Evolutionary conservation across 1,284 basidiomycete genomes (phyloP).

Genomic region (Moesziomyces globuligerus): DNA sequence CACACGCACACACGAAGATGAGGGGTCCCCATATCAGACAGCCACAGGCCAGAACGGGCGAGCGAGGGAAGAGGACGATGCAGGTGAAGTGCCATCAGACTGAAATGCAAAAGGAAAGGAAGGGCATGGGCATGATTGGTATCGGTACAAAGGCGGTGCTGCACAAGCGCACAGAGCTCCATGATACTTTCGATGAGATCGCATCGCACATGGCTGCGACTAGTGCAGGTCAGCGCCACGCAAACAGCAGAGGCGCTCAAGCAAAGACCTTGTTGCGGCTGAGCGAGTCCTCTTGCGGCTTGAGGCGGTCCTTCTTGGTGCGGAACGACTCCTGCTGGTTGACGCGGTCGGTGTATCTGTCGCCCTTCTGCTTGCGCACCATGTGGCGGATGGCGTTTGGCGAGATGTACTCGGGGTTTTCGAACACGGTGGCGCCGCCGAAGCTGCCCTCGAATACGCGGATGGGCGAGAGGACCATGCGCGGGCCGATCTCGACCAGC

Average conservation of each 20-base stretch:
- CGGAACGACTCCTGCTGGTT: conserved; percentile 77
- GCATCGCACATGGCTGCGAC: too few species aligned
- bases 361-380: conserved; percentile 78
- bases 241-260: conserved; percentile 65
- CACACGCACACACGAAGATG: too few species aligned
- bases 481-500: conserved; percentile 80
- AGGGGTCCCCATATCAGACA: too few species aligned
- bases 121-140: too few species aligned
- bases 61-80: too few species aligned
- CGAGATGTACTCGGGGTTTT: conserved; percentile 94
- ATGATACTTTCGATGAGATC: too few species aligned
- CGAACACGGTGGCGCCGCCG: conserved; percentile 91
- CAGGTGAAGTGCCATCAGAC: too few species aligned
- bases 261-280: conserved; percentile 89
- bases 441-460: conserved; percentile 89
- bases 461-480: conserved; percentile 96
- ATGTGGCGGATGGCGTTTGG: conserved; percentile 83
- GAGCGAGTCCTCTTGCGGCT: conserved; percentile 80
- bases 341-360: conserved; percentile 83
- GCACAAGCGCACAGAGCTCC: too few species aligned
- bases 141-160: too few species aligned
- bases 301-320: conserved; percentile 76
- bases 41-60: too few species aligned
- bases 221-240: too few species aligned
- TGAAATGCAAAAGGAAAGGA: too few species aligned